Conservation (phyloP, 805 yeast genomes). For the Zygoascus biomembranicola region DNA sequence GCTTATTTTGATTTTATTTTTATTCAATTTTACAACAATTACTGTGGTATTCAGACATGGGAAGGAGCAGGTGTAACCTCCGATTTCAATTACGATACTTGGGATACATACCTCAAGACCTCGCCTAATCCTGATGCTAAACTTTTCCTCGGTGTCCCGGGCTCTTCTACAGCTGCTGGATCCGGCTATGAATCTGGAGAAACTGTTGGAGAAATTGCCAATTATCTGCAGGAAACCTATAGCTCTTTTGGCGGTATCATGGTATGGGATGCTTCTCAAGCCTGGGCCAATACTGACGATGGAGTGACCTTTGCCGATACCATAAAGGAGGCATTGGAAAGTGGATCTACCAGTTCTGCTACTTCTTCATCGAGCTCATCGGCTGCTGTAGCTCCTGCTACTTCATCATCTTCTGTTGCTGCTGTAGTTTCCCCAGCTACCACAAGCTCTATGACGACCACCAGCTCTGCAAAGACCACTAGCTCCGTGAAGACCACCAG, state of each 20-base stretch:
- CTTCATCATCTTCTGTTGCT: neutral
- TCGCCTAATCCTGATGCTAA: conserved; percentile 46
- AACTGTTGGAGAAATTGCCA: conserved; percentile 19
- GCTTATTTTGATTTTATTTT: conserved; percentile 51
- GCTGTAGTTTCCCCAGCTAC: neutral
- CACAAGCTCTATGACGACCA: neutral
- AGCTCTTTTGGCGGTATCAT: conserved; percentile 52
- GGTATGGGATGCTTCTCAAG: conserved; percentile 79
- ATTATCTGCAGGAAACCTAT: conserved; percentile 17
- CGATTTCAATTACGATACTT: conserved; percentile 37
- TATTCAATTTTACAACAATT: conserved; percentile 60
- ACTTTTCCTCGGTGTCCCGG: conserved; percentile 57
- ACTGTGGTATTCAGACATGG: conserved; percentile 31
- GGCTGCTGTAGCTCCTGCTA: neutral
- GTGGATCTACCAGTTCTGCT: conserved; percentile 3
- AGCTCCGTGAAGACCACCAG: neutral
- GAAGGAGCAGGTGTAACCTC: conserved; percentile 12
- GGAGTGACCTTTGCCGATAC: conserved; percentile 38
- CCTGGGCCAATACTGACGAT: conserved; percentile 37
- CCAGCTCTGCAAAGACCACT: neutral
- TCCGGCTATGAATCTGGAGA: conserved; percentile 40
- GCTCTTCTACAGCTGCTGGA: conserved; percentile 42
- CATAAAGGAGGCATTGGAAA: conserved; percentile 31
- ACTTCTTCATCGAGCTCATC: neutral
- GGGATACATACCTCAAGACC: conserved; percentile 43